Evolutionary conservation across 345 rosid genomes (phyloP).

Genomic region (Reutealis trisperma): DNA sequence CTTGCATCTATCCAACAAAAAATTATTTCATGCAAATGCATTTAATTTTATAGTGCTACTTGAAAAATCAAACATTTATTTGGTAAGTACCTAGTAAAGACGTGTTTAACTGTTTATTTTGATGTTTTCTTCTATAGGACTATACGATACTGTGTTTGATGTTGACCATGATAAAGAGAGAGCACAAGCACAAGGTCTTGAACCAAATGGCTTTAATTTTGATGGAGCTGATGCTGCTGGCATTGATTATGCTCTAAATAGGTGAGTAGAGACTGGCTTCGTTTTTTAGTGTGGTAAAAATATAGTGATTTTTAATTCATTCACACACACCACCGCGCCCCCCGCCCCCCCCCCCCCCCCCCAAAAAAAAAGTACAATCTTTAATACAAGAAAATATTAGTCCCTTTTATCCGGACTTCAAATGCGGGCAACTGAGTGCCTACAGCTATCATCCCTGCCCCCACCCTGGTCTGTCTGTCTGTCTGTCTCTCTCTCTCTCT

Average conservation of each 20-base stretch:
- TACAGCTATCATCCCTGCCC: too few relatives aligned
- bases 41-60: neutral
- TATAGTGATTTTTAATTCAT: neutral
- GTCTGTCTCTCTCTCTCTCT: too few relatives aligned
- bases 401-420: neutral
- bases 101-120: constrained; percentile 20
- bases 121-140: constrained; percentile 49
- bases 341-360: too few relatives aligned
- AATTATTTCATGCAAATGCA: neutral
- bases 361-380: too few relatives aligned
- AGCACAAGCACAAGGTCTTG: constrained; percentile 75
- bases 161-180: constrained; percentile 86
- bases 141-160: constrained; percentile 87
- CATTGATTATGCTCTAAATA: constrained; percentile 78
- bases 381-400: neutral
- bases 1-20: too few relatives aligned
- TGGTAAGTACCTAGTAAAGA: neutral
- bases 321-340: too few relatives aligned
- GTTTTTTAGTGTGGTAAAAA: neutral
- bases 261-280: constrained; percentile 42
- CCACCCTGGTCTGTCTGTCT: neutral
- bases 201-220: constrained; percentile 89
- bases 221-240: constrained; percentile 86
- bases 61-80: neutral
- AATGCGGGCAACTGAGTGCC: neutral